Base-by-base conservation (phyloP, 2,329 filamentous ascomycete species). In the Parastagonospora avenae region DNA sequence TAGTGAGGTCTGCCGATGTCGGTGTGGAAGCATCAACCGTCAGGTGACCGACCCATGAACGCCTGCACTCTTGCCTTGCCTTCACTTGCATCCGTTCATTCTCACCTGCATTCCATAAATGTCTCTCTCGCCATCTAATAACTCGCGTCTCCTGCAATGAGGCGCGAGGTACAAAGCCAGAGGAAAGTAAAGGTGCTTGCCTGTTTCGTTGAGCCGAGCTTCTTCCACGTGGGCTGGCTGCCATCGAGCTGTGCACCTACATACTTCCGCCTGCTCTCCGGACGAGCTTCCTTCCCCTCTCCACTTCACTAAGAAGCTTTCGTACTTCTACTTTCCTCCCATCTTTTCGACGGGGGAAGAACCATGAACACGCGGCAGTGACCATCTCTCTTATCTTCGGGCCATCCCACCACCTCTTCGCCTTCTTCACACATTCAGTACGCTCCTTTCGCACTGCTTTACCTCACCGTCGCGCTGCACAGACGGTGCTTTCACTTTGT, bases 61-160 rank as follows among this genome's bases (percentile, higher is more conserved):
- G n/a, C 30, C 3, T 11, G 10, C 9, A 4, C 37, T 16, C 37
- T 12, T 39, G n/a, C 7, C 8, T 27, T 8, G 14, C 12, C 19
- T 8, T 19, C 37, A 11, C 14, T 19, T 24, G 15, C 11, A 19
- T 19, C 24, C 27, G 19, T 19, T 28, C 8, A n/a, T 27, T n/a
- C 16, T 8, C n/a, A 5, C 28, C 9, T 16, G n/a, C 37, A 14
- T 28, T 31, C 8, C 4, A n/a, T n/a, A n/a, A n/a, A n/a, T n/a
- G n/a, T n/a, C 14, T 15, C 85, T 88, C 85, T 84, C 81, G 80
- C 83, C 78, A 86, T 88, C 83, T 85, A 88, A 87, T 87, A 86
- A 80, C 84, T 83, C 84, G 73, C 77, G 78, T 74, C 74, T 75
- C 66, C 64, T 64, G 44, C 60, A 72, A 57, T 86, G 81, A 79